Evolutionary conservation across 139 green algal species (phyloP), one percentile per base, ranked within the genome.

Genomic region (Cymbomonas tetramitiformis): DNA sequence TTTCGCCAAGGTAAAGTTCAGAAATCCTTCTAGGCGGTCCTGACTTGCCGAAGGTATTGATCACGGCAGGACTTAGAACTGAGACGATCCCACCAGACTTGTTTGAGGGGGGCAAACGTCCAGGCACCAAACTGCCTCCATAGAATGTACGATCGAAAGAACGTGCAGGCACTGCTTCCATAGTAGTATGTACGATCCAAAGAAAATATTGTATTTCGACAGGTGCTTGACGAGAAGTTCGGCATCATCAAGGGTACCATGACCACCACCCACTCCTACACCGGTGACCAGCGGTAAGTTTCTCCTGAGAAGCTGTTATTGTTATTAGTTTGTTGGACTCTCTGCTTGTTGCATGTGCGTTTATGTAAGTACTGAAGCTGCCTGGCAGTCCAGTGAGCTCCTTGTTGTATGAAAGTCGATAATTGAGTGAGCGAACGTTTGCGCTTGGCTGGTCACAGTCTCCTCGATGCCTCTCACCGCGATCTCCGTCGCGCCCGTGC

Each of bases 181-280:
- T n/a, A n/a, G n/a, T n/a, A n/a, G n/a, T n/a, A n/a, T n/a, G n/a
- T n/a, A n/a, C n/a, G n/a, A n/a, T n/a, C n/a, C n/a, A n/a, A n/a
- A n/a, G n/a, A n/a, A n/a, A n/a, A n/a, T n/a, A n/a, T n/a, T n/a
- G n/a, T n/a, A n/a, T n/a, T n/a, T n/a, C n/a, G n/a, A n/a, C n/a
- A n/a, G n/a, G 84, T 98, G 33, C 76, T 99, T 54, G 73, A 96
- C 52, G 88, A 97, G 70, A 92, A 95, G 74, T 97, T 97, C 63
- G 87, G 88, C 73, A 95, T 97, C 60, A 84, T 99, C 51, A 96
- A 97, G 87, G 91, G 88, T 49, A 93, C 79, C 51, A 99, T 99
- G 90, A 99, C 91, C 67, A 99, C 91, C 66, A 95, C 84, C 43
- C 91, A 99, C 85, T 94, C 85, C 8, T 99, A 99, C 89, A 99